Base-by-base conservation (phyloP, 805 yeast genomes). In the Yarrowia deformans region DNA sequence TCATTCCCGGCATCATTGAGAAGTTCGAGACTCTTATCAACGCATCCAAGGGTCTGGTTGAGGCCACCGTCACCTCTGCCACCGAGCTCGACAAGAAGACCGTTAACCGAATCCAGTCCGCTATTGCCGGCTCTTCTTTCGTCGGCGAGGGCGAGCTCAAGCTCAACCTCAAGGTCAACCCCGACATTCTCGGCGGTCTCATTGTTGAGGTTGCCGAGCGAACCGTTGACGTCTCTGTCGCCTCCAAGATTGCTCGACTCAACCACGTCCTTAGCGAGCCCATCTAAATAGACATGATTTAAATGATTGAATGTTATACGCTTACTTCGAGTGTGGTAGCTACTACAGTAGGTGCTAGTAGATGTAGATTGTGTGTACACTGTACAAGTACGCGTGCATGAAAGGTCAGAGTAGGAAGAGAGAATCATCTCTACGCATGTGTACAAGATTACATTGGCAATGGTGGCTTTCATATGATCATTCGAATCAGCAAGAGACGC, bases 181-280 rank as follows among this genome's bases (percentile, higher is more conserved):
- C 97, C 73, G 95, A 90, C 73, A 91, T 95, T 79, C 85, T 91
- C 80, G 99, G 99, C 78, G 99, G 99, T 77, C 87, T 95, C 80
- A 83, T 95, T 75, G 97, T 95, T 71, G 97, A 93, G 82, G 91
- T 95, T 76, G 97, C 94, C 78, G 99, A 94, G 84, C 91, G 90
- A 82, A 93, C 98, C 72, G 97, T 93, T 76, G 99, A 95, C 83
- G 85, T 94, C 80, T 89, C 97, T 70, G 87, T 95, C 74, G 84
- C 93, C 71, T 81, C 90, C 78, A 93, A 90, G 85, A 87, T 95
- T 79, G 84, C 90, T 80, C 92, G 87, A 83, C 88, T 93, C 82
- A 95, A 95, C 90, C 87, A 90, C 81, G 87, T 90, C 75, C 87
- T 95, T 80, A 83, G 85, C 75, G 97, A 94, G 84, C 84, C 97